Conservation (phyloP, 2,329 filamentous ascomycete species). For the Lachnellula hyalina region DNA sequence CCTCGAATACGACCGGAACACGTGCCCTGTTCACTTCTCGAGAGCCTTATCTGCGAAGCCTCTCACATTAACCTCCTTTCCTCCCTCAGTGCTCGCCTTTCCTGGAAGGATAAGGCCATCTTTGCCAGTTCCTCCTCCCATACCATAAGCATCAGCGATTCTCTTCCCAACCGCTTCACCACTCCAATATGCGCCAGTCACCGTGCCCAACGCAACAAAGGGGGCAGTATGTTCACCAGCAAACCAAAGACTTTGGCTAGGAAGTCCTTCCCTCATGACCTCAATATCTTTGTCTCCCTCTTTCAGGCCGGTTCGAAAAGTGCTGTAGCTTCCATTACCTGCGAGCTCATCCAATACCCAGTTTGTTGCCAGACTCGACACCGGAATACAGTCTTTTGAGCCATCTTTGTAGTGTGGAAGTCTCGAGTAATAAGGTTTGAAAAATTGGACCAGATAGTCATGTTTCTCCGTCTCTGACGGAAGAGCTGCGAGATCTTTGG, state of each 20-base stretch:
- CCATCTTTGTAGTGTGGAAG: conserved; percentile 50
- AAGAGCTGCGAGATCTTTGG: conserved; percentile 16
- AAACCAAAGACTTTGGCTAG: conserved; percentile 46
- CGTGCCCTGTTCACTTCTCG: background rate
- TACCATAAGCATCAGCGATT: conserved; percentile 51
- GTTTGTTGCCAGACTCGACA: conserved; percentile 51
- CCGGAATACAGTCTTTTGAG: conserved; percentile 46
- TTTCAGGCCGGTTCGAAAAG: conserved; percentile 58
- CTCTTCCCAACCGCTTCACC: conserved; percentile 71
- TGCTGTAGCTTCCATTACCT: conserved; percentile 63
- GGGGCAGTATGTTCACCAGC: conserved; percentile 77
- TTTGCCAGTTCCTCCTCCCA: background rate
- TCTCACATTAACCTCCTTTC: conserved; percentile 12
- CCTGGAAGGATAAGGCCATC: background rate
- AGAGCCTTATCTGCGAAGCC: conserved; percentile 11
- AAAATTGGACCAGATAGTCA: conserved; percentile 38
- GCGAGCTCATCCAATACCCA: conserved; percentile 63
- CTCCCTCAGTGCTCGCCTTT: background rate
- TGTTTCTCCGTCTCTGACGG: conserved; percentile 24
- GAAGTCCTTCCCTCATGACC: conserved; percentile 41
- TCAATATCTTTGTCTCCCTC: conserved; percentile 56
- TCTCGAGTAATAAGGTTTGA: conserved; percentile 59
- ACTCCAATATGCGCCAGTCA: conserved; percentile 88
- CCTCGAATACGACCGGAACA: background rate
- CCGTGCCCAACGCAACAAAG: conserved; percentile 82